These are phyloP conservation scores for Venturia pyrina DNA, from an alignment of 2,329 filamentous ascomycete species.

Conservation along the genomic window DNA sequence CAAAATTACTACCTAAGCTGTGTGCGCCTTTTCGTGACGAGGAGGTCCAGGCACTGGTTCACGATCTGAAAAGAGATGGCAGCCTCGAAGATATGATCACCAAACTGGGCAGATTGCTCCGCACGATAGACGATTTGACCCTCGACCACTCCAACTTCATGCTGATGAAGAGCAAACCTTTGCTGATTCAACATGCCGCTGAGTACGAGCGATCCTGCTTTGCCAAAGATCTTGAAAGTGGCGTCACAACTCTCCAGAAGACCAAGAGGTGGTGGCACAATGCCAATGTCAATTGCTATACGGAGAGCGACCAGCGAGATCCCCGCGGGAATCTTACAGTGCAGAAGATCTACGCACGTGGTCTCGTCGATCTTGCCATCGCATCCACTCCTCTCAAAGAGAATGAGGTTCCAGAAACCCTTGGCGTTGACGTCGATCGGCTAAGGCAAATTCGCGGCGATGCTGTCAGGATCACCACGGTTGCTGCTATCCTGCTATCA, in stretches of 20 bases:
- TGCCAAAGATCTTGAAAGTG: slow-evolving; percentile 50
- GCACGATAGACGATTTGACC: slow-evolving; percentile 66
- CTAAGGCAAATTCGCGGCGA: slow-evolving; percentile 48
- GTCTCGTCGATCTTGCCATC: slow-evolving; percentile 67
- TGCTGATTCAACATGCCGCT: slow-evolving; percentile 59
- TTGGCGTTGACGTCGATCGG: slow-evolving; percentile 57
- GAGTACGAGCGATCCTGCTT: slow-evolving; percentile 69
- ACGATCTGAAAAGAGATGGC: slow-evolving; percentile 42
- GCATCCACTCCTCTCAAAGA: slow-evolving; percentile 46
- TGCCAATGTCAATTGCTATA: slow-evolving; percentile 53
- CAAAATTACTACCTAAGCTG: slow-evolving; percentile 63
- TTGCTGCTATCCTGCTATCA: slow-evolving; percentile 65
- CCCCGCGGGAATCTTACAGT: slow-evolving; percentile 56
- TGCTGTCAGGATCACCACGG: slow-evolving; percentile 57
- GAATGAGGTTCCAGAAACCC: slow-evolving; percentile 59
- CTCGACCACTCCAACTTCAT: slow-evolving; percentile 79
- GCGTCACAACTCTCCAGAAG: slow-evolving; percentile 43
- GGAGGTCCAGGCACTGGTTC: slow-evolving; percentile 58
- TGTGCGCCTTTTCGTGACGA: slow-evolving; percentile 74
- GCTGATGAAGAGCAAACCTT: slow-evolving; percentile 59
- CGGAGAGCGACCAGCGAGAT: slow-evolving; percentile 58
- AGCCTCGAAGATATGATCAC: slow-evolving; percentile 58
- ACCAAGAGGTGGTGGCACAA: slow-evolving; percentile 59
- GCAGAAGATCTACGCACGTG: slow-evolving; percentile 65
- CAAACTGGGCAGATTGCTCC: slow-evolving; percentile 63